Evolutionary conservation across 202 grass and related monocot genomes (phyloP).

Genomic region (Setaria viridis): DNA sequence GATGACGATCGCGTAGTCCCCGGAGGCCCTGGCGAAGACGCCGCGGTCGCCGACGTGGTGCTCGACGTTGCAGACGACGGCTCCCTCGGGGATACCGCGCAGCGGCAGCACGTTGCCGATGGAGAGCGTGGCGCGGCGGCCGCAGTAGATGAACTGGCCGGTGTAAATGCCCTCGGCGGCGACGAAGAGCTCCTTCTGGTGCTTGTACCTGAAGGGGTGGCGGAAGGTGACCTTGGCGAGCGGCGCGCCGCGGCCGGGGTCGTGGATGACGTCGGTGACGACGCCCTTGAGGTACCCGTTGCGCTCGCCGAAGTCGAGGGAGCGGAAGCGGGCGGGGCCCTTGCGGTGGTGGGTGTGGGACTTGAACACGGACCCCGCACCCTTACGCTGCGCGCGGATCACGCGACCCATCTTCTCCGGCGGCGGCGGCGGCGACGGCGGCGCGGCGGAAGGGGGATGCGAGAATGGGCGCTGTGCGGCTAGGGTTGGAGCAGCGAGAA

Average conservation of each 20-base stretch:
- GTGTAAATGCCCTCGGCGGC: conserved; percentile 96
- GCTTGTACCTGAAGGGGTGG: conserved; percentile 95
- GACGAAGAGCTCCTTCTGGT: conserved; percentile 95
- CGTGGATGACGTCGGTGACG: conserved; percentile 89
- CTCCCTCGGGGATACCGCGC: conserved; percentile 83
- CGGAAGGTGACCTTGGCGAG: conserved; percentile 93
- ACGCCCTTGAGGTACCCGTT: conserved; percentile 94
- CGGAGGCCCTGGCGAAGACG: conserved; percentile 76
- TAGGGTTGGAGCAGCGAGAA: conserved; percentile 7
- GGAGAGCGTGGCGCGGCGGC: conserved; percentile 78
- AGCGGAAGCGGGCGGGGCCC: conserved; percentile 82
- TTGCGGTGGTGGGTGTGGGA: conserved; percentile 99
- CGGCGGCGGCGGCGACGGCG: background rate
- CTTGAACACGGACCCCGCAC: conserved; percentile 89
- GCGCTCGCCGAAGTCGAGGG: conserved; percentile 95
- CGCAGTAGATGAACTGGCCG: conserved; percentile 93
- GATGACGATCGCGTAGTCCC: conserved; percentile 93
- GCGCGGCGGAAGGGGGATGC: background rate
- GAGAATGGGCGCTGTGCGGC: background rate
- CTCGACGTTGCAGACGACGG: conserved; percentile 96
- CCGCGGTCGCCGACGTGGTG: conserved; percentile 94
- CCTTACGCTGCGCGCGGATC: conserved; percentile 96
- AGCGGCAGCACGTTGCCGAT: conserved; percentile 88
- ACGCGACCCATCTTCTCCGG: conserved; percentile 77
- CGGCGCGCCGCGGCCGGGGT: conserved; percentile 89